Evolutionary conservation across 2,329 filamentous ascomycete genomes (phyloP), one percentile per base, ranked within the genome.

Genomic region (Alternaria sp.): DNA sequence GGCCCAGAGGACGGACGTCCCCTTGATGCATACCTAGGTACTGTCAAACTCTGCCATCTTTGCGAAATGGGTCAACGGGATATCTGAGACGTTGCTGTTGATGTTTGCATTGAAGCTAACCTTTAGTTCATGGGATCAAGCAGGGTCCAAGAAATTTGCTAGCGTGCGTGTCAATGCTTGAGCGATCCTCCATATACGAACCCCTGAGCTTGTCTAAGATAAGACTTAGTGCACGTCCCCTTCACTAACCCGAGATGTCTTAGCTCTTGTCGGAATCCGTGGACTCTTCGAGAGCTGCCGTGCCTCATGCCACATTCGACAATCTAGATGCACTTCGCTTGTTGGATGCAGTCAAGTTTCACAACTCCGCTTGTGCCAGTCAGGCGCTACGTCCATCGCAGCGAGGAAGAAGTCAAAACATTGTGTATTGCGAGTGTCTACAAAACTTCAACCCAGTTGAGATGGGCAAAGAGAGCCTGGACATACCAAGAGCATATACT

Each of bases 121-220:
- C 55, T 62, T 64, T 30, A 69, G 57, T 65, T 66, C 63, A 61
- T 53, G 61, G 56, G 66, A 55, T 63, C 33, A 66, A 68, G 49
- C 67, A 64, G 45, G 45, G 43, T 66, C 60, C 67, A 66, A 67
- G 67, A 68, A 68, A 64, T 54, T 45, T 59, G 65, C 67, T 69
- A 69, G 67, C 65, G 58, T 60, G 62, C 57, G 63, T 64, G 60
- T 69, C 60, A 69, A 67, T 63, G 67, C 67, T 69, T 68, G 59
- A 64, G 12, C 61, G 43, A 55, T 60, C 49, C 43, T 60, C 25
- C 50, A 47, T 54, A 55, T 55, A 55, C 49, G 49, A 20, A 67
- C 55, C 56, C 44, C 60, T 66, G 58, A 68, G 67, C 67, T 68
- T 68, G 60, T 70, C 66, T 53, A 9, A 65, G 58, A 67, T 70